Evolutionary conservation across 495 filamentous ascomycete genomes (phyloP).

Genomic region (Aspergillus heteromorphus): DNA sequence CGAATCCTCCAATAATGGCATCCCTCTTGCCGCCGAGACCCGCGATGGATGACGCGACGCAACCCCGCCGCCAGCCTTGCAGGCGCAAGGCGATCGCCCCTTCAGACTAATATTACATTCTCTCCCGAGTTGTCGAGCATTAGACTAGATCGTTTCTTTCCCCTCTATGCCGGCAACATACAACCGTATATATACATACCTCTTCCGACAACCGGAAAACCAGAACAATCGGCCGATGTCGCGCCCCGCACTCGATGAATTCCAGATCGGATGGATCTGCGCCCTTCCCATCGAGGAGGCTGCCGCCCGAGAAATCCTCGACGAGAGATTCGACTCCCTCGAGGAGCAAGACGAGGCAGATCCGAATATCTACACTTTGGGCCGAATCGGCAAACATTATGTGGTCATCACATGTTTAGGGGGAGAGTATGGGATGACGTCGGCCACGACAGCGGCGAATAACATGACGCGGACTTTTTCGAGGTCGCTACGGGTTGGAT

Average conservation of each 20-base stretch:
- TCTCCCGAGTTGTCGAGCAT: too few species aligned
- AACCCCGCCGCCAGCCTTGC: too few species aligned
- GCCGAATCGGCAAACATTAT: slow-evolving; percentile 37
- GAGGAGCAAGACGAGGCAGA: slow-evolving; percentile 18
- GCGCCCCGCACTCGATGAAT: slow-evolving; percentile 29
- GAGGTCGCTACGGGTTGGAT: slow-evolving; percentile 21
- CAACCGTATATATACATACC: too few species aligned
- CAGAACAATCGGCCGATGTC: too few species aligned
- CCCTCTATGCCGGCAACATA: too few species aligned
- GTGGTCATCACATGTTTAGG: slow-evolving; percentile 38
- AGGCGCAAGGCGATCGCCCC: too few species aligned
- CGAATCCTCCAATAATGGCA: too few species aligned
- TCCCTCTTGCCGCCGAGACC: too few species aligned
- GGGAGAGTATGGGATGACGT: slow-evolving; percentile 33
- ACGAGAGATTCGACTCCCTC: slow-evolving; percentile 36
- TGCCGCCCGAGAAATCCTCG: slow-evolving; percentile 43
- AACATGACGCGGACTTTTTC: slow-evolving; percentile 39
- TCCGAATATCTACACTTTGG: slow-evolving; percentile 36
- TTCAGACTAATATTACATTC: too few species aligned
- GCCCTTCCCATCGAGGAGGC: slow-evolving; percentile 37
- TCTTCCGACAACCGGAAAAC: too few species aligned
- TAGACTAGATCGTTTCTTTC: too few species aligned
- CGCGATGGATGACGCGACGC: too few species aligned
- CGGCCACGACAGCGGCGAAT: slow-evolving; percentile 32
- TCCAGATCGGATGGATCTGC: slow-evolving; percentile 49